These are phyloP conservation scores for Cicer chorassanicum DNA, from an alignment of 306 rosid genomes.

Conservation along the genomic window DNA sequence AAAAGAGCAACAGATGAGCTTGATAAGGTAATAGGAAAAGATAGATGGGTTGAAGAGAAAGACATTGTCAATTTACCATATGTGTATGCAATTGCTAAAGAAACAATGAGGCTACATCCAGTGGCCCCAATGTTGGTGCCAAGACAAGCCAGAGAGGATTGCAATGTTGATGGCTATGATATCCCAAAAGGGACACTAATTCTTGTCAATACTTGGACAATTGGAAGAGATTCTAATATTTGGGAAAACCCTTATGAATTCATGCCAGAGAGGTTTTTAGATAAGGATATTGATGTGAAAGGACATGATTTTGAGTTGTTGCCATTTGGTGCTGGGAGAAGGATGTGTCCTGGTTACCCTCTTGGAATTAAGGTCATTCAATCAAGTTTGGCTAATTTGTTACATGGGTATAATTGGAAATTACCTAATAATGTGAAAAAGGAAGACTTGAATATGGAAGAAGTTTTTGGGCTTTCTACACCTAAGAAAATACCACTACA, in stretches of 20 bases:
- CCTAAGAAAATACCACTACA: conserved; percentile 65
- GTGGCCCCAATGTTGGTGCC: conserved; percentile 86
- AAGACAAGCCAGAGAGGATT: conserved; percentile 55
- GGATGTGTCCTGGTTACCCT: conserved; percentile 87
- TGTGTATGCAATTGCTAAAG: conserved; percentile 62
- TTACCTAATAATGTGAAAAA: conserved; percentile 49
- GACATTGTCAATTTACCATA: conserved; percentile 68
- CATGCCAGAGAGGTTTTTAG: conserved; percentile 68
- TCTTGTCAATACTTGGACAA: conserved; percentile 63
- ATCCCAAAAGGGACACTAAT: conserved; percentile 68
- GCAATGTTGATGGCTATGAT: conserved; percentile 61
- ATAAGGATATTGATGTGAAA: conserved; percentile 61
- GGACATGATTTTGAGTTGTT: conserved; percentile 78
- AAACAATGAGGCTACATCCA: conserved; percentile 82
- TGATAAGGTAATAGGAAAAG: conserved; percentile 70
- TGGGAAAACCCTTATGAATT: conserved; percentile 78
- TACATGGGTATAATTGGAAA: conserved; percentile 85
- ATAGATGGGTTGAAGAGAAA: conserved; percentile 85
- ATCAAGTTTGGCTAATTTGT: conserved; percentile 73
- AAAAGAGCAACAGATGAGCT: conserved; percentile 67
- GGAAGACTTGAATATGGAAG: conserved; percentile 75
- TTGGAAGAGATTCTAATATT: conserved; percentile 66
- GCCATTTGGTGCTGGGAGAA: conserved; percentile 88
- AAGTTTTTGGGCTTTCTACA: conserved; percentile 69
- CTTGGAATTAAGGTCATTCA: conserved; percentile 81